Evolutionary conservation across 192 early-diverging fungal genomes (phyloP), one percentile per base, ranked within the genome.

Genomic region (Mortierella antarctica): DNA sequence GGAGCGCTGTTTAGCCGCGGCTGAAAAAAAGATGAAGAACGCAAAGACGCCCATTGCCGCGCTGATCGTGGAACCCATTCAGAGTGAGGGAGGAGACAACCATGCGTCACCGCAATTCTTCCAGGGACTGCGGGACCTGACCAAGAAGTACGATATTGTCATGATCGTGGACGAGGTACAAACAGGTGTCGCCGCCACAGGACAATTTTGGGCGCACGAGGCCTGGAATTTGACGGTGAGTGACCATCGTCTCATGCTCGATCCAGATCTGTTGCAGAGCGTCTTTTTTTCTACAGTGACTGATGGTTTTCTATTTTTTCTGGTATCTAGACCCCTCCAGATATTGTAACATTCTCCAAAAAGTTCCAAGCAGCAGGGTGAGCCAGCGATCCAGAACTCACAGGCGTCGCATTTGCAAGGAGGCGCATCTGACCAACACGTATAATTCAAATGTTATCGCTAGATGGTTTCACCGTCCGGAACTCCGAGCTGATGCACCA

Each of bases 91-190:
- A 42, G 92, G 92, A n/a, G 92, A 93, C 47, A 84, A 89, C 50
- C 86, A 87, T 67, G 92, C 92, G 6, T 92, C 91, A 15, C 70
- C 91, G 15, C 69, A 71, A 14, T 93, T 90, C 74, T 93, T 93
- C 85, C 89, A 86, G 17, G 85, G 70, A 5, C 76, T 93, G 31
- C 84, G 90, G 45, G 74, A 87, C 12, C 59, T 93, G 57, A 91
- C 90, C 23, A 68, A 81, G 40, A 70, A 87, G 45, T 56, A 87
- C 50, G 86, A 87, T 31, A 85, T 91, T 18, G 73, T 92, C 42
- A 86, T 93, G 70, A 93, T 93, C 67, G 92, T 93, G n/a, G 92
- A 93, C 62, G 92, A 93, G 67, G 92, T 93, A 50, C 92, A 93
- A 67, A 93, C 92, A 2, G 92, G 92, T 63, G 91, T 91, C 23